A percentile compares a stretch with the other conserved stretches of the same genome.
Conservation (phyloP, 2,329 filamentous ascomycete species). For the Chaetomium strumarium region DNA sequence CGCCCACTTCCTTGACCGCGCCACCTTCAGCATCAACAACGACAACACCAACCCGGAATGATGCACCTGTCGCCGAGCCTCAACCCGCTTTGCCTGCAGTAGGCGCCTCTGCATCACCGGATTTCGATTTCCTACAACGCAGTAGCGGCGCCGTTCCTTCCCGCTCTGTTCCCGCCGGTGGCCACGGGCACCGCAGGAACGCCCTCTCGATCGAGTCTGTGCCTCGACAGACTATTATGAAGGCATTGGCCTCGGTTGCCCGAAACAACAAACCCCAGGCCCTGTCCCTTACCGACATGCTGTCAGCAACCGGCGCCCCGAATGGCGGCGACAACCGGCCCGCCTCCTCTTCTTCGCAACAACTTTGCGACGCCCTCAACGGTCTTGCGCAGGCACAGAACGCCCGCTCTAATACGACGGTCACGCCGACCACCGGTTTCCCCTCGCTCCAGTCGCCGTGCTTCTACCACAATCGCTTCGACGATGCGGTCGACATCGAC, state of each 20-base stretch:
- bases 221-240: conserved; percentile 75
- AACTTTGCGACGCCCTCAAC: conserved; percentile 56
- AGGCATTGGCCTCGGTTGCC: conserved; percentile 66
- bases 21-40: not conserved
- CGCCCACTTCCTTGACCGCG: not conserved
- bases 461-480: conserved; percentile 96
- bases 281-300: conserved; percentile 56
- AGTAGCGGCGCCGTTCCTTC: conserved; percentile 2
- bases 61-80: conserved; percentile 4
- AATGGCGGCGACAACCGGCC: conserved; percentile 33
- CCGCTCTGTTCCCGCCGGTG: conserved; percentile 21
- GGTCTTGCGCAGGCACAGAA: conserved; percentile 38
- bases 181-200: conserved; percentile 39
- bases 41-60: conserved; percentile 12
- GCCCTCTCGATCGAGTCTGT: conserved; percentile 58
- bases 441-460: conserved; percentile 82
- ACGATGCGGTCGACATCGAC: conserved; percentile 90
- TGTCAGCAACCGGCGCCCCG: conserved; percentile 38
- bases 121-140: conserved; percentile 23
- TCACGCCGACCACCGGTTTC: conserved; percentile 47
- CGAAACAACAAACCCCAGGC: conserved; percentile 57
- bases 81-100: conserved; percentile 9
- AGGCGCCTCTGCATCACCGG: conserved; percentile 21
- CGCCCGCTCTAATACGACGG: conserved; percentile 34
- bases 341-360: conserved; percentile 49